Evolutionary conservation across 805 yeast species (phyloP).

Genomic region (Monosporozyma aerobia): DNA sequence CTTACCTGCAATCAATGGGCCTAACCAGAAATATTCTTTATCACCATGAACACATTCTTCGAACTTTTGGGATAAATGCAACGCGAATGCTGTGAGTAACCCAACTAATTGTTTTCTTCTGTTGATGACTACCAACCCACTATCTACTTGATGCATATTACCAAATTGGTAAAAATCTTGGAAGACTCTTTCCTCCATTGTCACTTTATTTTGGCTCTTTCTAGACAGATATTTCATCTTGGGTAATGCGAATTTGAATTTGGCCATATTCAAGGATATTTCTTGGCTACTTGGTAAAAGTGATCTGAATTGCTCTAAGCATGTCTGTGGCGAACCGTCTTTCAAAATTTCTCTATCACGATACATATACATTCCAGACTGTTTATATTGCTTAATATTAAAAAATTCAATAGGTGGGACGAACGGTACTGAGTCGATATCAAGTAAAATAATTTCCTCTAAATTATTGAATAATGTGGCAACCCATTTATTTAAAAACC

Average conservation of each 20-base stretch:
- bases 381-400: conserved; percentile 11
- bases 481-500: conserved; percentile 39
- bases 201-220: background rate
- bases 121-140: conserved; percentile 26
- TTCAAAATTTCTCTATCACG: conserved; percentile 25
- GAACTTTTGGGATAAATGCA: conserved; percentile 21
- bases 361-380: conserved; percentile 22
- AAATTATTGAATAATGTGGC: conserved; percentile 51
- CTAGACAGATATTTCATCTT: background rate
- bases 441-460: conserved; percentile 41
- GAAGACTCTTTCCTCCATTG: conserved; percentile 13
- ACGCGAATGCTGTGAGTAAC: conserved; percentile 19
- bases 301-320: conserved; percentile 8
- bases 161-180: conserved; percentile 15
- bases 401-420: conserved; percentile 31
- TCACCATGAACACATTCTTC: conserved; percentile 55
- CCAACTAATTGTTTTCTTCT: conserved; percentile 19
- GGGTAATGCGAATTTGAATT: background rate
- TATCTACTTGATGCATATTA: conserved; percentile 27
- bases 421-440: conserved; percentile 44
- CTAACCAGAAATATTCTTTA: conserved; percentile 71
- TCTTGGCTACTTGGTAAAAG: background rate
- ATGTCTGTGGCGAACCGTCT: conserved; percentile 17
- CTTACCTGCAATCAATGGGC: conserved; percentile 38
- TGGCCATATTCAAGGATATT: background rate